A percentile compares a stretch with the other conserved stretches of the same genome.
These are phyloP conservation scores for Pleurotus eryngii DNA, from an alignment of 768 basidiomycete genomes.

Conservation along the genomic window DNA sequence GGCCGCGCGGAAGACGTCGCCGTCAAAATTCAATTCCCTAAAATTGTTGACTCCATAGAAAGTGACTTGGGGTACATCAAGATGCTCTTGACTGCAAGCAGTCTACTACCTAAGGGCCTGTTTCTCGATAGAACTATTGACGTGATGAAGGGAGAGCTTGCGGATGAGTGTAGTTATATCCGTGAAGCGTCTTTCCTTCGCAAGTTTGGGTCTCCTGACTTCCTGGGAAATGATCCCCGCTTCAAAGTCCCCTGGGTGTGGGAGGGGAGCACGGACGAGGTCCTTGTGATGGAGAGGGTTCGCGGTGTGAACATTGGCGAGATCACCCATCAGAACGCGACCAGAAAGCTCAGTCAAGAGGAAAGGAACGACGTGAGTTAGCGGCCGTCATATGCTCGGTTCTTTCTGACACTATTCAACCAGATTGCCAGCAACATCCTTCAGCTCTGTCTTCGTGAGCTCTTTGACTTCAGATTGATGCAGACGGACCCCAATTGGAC, in stretches of 20 bases:
- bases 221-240: constrained; percentile 53
- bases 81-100: constrained; percentile 74
- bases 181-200: constrained; percentile 75
- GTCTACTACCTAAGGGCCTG: constrained; percentile 80
- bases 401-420: neutral
- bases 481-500: constrained; percentile 99
- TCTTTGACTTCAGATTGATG: constrained; percentile 91
- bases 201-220: constrained; percentile 49
- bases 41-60: constrained; percentile 80
- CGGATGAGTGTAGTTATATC: constrained; percentile 88
- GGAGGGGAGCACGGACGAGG: constrained; percentile 74
- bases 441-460: constrained; percentile 83
- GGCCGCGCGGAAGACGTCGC: constrained; percentile 58
- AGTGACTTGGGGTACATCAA: constrained; percentile 87
- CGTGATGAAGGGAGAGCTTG: constrained; percentile 85
- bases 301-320: constrained; percentile 80
- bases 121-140: constrained; percentile 88
- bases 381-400: neutral
- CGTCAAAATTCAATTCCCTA: constrained; percentile 94
- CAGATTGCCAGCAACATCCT: constrained; percentile 85
- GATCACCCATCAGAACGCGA: constrained; percentile 24
- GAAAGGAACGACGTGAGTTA: constrained; percentile 69
- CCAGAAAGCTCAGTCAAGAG: constrained; percentile 52
- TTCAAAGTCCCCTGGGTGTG: constrained; percentile 89
- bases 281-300: constrained; percentile 89